phyloP scores from a whole-genome alignment of 2,329 filamentous ascomycete species.

The Claviceps africana region DNA sequence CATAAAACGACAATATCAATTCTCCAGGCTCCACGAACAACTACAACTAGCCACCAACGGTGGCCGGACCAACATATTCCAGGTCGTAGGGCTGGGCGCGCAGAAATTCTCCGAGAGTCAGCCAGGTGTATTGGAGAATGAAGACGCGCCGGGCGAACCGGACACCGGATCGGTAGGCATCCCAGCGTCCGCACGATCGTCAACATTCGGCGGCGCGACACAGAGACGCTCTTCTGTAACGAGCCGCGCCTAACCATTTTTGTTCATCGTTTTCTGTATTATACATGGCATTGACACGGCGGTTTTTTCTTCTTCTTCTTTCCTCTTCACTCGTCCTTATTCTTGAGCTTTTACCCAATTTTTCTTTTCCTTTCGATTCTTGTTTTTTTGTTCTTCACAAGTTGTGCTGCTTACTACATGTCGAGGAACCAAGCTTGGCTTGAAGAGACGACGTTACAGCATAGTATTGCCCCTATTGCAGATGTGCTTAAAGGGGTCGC shows the following conservation, averaged over 20 bases:
- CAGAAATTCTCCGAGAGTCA: constrained; percentile 40
- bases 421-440: background rate
- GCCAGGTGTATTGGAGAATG: constrained; percentile 30
- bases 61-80: constrained; percentile 51
- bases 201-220: constrained; percentile 30
- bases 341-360: background rate
- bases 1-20: constrained; percentile 49
- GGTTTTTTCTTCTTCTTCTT: background rate
- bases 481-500: background rate
- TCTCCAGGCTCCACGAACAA: constrained; percentile 50
- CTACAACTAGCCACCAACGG: constrained; percentile 52
- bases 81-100: constrained; percentile 40
- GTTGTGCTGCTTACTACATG: background rate
- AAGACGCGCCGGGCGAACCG: constrained; percentile 45
- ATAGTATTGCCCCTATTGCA: background rate
- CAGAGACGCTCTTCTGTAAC: constrained; percentile 33
- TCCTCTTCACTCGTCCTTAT: background rate
- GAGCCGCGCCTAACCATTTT: constrained; percentile 27
- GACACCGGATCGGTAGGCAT: constrained; percentile 30
- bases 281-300: background rate
- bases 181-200: constrained; percentile 25
- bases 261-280: background rate
- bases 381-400: background rate
- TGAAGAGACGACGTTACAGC: background rate
- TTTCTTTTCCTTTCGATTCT: background rate